Evolutionary conservation across 768 basidiomycete species (phyloP).

Genomic region (Kwoniella mangroviensis): DNA sequence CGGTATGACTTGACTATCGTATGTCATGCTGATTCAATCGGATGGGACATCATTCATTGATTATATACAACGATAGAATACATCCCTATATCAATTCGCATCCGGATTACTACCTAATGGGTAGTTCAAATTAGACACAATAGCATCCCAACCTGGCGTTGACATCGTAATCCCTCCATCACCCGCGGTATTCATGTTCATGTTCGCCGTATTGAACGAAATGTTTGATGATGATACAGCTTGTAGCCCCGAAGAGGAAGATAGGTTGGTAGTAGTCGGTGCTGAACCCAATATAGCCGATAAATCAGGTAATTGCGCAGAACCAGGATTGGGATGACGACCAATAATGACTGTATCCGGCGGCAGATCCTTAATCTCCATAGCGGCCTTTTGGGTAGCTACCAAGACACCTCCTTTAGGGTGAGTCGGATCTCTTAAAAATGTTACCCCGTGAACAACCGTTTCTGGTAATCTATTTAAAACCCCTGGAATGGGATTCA

Average conservation of each 20-base stretch:
- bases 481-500: slow-evolving; percentile 31
- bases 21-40: too few relatives aligned
- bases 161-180: slow-evolving; percentile 23
- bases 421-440: slow-evolving; percentile 26
- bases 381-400: slow-evolving; percentile 27
- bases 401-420: slow-evolving; percentile 30
- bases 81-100: neutral
- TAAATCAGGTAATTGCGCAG: neutral
- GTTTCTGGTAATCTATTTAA: slow-evolving; percentile 32
- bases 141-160: slow-evolving; percentile 34
- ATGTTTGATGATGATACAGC: too few relatives aligned
- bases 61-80: neutral
- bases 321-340: slow-evolving; percentile 10
- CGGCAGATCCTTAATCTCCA: slow-evolving; percentile 35
- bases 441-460: slow-evolving; percentile 25
- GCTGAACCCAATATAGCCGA: neutral
- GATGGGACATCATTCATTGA: neutral
- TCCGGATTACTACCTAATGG: neutral
- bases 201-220: neutral
- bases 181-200: neutral
- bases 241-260: too few relatives aligned
- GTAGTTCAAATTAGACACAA: slow-evolving; percentile 15
- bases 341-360: slow-evolving; percentile 32
- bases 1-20: too few relatives aligned
- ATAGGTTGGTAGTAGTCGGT: neutral